These are phyloP conservation scores for Astrephomene gubernaculifera DNA, from an alignment of 139 green algal species.

Conservation along the genomic window DNA sequence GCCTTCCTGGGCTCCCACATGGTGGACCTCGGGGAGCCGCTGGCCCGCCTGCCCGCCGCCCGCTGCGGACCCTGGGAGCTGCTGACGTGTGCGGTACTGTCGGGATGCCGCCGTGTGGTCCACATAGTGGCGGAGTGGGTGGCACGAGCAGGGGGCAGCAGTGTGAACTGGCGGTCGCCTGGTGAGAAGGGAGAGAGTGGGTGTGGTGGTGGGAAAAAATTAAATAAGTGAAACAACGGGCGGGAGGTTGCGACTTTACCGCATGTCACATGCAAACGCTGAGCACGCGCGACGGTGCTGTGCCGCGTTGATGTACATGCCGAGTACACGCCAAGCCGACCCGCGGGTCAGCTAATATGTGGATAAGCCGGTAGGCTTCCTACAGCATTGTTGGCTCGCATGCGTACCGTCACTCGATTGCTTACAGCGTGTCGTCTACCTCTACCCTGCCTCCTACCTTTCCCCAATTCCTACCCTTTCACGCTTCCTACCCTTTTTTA, in stretches of 20 bases:
- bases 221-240: not conserved
- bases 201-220: no score
- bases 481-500: not conserved
- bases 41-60: conserved; percentile 6
- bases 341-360: no score
- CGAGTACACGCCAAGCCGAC: no score
- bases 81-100: not conserved
- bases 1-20: conserved; percentile 13
- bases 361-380: no score
- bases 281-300: not conserved
- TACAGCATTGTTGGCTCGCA: no score
- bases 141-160: not conserved
- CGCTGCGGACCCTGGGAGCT: not conserved
- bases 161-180: conserved; percentile 15
- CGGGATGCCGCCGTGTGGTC: not conserved
- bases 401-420: not conserved
- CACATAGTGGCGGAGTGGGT: conserved; percentile 16
- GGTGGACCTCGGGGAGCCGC: conserved; percentile 34
- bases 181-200: not conserved
- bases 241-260: not conserved
- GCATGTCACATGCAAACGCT: not conserved
- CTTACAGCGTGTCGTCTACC: not conserved
- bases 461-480: not conserved
- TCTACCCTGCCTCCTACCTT: not conserved
- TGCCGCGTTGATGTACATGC: not conserved